Evolutionary conservation across 495 filamentous ascomycete genomes (phyloP).

Genomic region (Massariosphaeria phaeospora): DNA sequence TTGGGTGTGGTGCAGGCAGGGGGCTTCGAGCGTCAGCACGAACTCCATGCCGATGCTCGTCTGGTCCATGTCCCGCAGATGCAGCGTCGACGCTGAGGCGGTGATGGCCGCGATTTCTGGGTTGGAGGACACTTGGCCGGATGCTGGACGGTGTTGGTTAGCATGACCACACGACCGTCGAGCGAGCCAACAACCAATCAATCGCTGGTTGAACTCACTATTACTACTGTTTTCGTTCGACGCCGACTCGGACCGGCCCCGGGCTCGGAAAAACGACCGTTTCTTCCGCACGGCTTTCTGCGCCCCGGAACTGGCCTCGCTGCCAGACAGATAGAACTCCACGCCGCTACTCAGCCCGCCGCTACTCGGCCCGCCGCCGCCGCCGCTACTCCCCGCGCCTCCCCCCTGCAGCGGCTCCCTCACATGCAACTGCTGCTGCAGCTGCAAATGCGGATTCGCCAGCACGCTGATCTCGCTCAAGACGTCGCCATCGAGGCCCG

Average conservation of each 20-base stretch:
- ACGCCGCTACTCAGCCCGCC: too few relatives aligned
- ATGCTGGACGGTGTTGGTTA: background rate
- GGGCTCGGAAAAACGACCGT: conserved; percentile 8
- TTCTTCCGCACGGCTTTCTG: background rate
- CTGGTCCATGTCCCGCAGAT: conserved; percentile 17
- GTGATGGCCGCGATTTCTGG: background rate
- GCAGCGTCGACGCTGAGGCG: background rate
- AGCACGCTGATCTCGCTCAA: conserved; percentile 10
- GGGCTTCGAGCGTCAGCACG: conserved; percentile 30
- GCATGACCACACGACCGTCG: background rate
- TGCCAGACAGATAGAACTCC: conserved; percentile 15
- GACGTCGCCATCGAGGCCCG: too few relatives aligned
- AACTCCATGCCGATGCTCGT: conserved; percentile 28
- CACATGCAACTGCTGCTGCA: conserved; percentile 23
- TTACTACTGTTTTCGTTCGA: conserved; percentile 2
- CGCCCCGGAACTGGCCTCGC: conserved; percentile 2
- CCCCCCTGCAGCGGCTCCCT: background rate
- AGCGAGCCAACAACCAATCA: too few relatives aligned
- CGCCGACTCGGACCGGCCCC: conserved; percentile 5
- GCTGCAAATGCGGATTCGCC: background rate
- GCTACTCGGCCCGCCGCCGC: too few relatives aligned
- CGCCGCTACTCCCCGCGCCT: too few relatives aligned
- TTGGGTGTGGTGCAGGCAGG: conserved; percentile 29
- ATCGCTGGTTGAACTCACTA: too few relatives aligned
- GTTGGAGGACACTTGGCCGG: background rate